Base-by-base conservation (phyloP, 768 basidiomycete genomes). In the Botryobasidium botryosum region DNA sequence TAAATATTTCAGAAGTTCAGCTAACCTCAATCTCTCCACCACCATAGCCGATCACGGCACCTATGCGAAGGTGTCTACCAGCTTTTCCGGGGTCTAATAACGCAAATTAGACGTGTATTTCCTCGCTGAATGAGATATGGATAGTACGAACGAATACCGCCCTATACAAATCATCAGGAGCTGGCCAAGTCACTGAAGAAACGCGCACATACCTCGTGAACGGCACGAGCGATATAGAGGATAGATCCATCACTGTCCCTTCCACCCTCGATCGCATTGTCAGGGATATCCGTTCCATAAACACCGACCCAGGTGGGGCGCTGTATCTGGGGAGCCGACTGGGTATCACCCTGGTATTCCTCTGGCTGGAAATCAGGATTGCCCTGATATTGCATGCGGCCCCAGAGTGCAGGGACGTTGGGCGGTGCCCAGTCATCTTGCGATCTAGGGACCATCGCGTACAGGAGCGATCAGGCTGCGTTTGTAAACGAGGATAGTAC, bases 351-450 rank as follows among this genome's bases (percentile, higher is more conserved):
- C n/a, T n/a, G n/a, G n/a, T n/a, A n/a, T n/a, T n/a, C n/a, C n/a
- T n/a, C n/a, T n/a, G n/a, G n/a, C n/a, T n/a, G n/a, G n/a, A n/a
- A n/a, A n/a, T n/a, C n/a, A n/a, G n/a, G n/a, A n/a, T n/a, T n/a
- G n/a, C n/a, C n/a, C n/a, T n/a, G n/a, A n/a, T n/a, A n/a, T n/a
- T n/a, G n/a, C n/a, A n/a, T n/a, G n/a, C n/a, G n/a, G n/a, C n/a
- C n/a, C 49, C 49, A 50, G 6, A 50, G 44, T 15, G 49, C 49
- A 4, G 49, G 49, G 24, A 21, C 25, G 13, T 21, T 7, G 25
- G 23, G 23, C 3, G 82, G 82, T 20, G 73, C 59, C 82, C 82
- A 85, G 51, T 80, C 77, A 21, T 64, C 50, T 78, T 83, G 52
- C n/a, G n/a, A n/a, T n/a, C n/a, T n/a, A n/a, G n/a, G n/a, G n/a